Evolutionary conservation across 176 grass and related monocot genomes (phyloP).

Genomic region (Microstegium vimineum): DNA sequence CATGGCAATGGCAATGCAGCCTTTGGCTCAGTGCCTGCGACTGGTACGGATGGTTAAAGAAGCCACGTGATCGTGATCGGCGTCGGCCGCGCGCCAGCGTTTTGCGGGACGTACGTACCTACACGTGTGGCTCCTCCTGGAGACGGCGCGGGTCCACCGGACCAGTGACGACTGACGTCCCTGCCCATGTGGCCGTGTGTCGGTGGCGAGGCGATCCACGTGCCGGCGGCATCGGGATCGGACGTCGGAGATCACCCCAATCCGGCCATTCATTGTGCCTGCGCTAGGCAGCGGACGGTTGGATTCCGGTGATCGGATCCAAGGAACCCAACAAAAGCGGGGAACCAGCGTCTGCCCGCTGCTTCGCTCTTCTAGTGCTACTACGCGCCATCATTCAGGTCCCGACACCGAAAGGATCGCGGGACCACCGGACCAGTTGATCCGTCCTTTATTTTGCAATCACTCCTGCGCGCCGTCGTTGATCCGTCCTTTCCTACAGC

Average conservation of each 20-base stretch:
- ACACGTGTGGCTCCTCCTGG: too few species aligned
- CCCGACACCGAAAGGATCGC: neutral
- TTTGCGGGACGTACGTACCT: too few species aligned
- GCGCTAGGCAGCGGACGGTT: neutral
- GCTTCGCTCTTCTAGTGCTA: neutral
- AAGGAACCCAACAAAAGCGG: neutral
- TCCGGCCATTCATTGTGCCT: neutral
- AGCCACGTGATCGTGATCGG: too few species aligned
- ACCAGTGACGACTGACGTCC: too few species aligned
- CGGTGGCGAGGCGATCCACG: neutral
- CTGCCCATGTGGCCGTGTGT: constrained; percentile 2
- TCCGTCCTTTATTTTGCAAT: neutral
- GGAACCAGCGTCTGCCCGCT: neutral
- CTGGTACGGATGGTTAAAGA: neutral
- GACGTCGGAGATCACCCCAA: too few species aligned
- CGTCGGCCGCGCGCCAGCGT: too few species aligned
- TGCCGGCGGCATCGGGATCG: neutral
- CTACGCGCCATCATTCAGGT: neutral
- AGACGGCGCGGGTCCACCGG: neutral
- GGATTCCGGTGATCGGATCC: neutral
- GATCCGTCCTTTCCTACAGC: neutral
- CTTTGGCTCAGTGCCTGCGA: neutral
- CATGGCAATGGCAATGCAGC: neutral
- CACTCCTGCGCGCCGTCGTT: neutral
- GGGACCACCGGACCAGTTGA: neutral